Base-by-base conservation (phyloP, 352 stramenopile genomes). In the Globisporangium splendens region DNA sequence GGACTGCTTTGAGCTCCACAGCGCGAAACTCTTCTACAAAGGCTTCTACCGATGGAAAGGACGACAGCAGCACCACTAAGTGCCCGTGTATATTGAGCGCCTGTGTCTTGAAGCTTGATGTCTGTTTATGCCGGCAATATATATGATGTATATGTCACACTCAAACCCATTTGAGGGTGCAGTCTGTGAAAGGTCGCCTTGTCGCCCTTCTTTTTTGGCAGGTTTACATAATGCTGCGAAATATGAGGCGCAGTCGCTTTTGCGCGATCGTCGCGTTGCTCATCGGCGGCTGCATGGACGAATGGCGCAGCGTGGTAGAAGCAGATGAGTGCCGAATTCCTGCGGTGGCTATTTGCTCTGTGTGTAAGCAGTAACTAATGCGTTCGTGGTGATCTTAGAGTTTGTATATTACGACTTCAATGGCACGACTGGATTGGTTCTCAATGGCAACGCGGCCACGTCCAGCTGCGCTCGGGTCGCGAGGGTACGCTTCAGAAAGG, bases 381-480 rank as follows among this genome's bases (percentile, higher is more conserved):
- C 10, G 35, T n/a, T 13, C 33, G 20, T 35, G 24, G 24, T 31
- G 5, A 31, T 31, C 5, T n/a, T 56, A 81, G 83, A 90, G 52
- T 97, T 97, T 62, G 76, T 91, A 12, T 97, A 92, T 62, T 83
- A 89, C 46, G 77, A 95, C 64, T 97, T 97, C 42, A 95, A 94
- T 50, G 72, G 69, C 35, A 96, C 88, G 7, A 82, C 69, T 3
- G 89, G 88, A 0, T 72, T 96, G 8, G 64, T 76, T 22, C 70
- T 96, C 18, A 93, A 93, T 60, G 89, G 89, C 33, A 72, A 86
- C 39, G 80, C 86, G 22, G 73, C 84, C 5, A 96, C 86, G 14
- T 91, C 65, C 57, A 91, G 74, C 59, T 97, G 89, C 53, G 67
- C 63, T 12, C 77, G 68, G 21, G 59, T 83, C 10, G 13, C 68